Evolutionary conservation across 305 asterid genomes (phyloP).

Genomic region (Fraxinus greggii): DNA sequence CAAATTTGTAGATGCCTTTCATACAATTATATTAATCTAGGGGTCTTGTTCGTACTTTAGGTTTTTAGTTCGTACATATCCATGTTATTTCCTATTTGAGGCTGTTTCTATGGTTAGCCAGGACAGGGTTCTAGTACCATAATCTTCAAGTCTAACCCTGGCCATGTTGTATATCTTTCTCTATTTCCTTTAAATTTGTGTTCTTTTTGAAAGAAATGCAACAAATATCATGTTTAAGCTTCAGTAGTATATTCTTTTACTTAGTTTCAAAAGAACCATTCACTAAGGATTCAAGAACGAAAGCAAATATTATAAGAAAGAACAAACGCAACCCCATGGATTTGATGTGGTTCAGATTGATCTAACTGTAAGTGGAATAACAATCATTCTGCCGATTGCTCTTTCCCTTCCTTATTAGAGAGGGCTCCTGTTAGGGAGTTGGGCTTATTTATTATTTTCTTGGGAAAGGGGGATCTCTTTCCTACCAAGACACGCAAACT

Average conservation of each 20-base stretch:
- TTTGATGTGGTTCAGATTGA: background rate
- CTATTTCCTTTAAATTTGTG: background rate
- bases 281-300: background rate
- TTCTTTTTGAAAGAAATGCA: background rate
- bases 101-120: background rate
- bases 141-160: background rate
- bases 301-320: background rate
- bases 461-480: background rate
- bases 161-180: background rate
- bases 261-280: background rate
- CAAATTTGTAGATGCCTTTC: background rate
- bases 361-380: background rate
- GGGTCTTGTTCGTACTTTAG: background rate
- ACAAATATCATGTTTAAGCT: background rate
- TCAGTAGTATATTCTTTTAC: background rate
- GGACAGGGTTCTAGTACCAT: background rate
- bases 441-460: background rate
- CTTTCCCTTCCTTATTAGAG: background rate
- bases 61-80: background rate
- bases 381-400: background rate
- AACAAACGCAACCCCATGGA: background rate
- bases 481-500: slow-evolving; percentile 8
- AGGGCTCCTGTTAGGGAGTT: background rate
- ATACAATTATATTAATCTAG: background rate
- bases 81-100: background rate